phyloP scores from a whole-genome alignment of 192 early-diverging fungal species.

The Coemansia asiatica region DNA sequence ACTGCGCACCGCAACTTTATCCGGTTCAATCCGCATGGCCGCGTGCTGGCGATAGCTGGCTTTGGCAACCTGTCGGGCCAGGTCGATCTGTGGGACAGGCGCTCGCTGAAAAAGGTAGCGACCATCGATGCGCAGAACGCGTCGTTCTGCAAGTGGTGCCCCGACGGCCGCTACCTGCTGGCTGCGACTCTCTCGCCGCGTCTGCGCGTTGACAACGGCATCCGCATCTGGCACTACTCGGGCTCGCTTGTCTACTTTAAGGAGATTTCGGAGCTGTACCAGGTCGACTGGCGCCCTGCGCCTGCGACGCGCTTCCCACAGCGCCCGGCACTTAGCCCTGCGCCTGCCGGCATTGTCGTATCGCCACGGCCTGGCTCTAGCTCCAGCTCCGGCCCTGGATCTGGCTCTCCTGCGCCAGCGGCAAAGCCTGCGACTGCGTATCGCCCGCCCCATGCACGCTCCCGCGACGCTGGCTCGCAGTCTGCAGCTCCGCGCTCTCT shows the following conservation, averaged over 20 bases:
- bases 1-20: conserved; percentile 85
- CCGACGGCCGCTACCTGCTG: conserved; percentile 90
- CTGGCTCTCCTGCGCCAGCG: conserved; percentile 18
- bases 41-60: conserved; percentile 85
- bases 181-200: conserved; percentile 90
- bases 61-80: conserved; percentile 96
- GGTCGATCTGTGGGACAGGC: conserved; percentile 92
- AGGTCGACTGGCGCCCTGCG: conserved; percentile 73
- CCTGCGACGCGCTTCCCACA: conserved; percentile 72
- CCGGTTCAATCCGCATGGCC: conserved; percentile 86
- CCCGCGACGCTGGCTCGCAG: conserved; percentile 21
- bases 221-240: conserved; percentile 94
- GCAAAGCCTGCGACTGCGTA: conserved; percentile 61
- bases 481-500: conserved; percentile 37
- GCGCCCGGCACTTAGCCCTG: conserved; percentile 72
- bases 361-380: conserved; percentile 9
- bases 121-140: conserved; percentile 83
- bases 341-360: conserved; percentile 58
- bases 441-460: conserved; percentile 69
- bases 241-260: conserved; percentile 78
- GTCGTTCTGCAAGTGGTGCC: conserved; percentile 85
- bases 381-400: conserved; percentile 12
- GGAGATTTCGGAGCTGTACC: conserved; percentile 84
- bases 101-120: conserved; percentile 76
- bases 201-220: conserved; percentile 96